phyloP scores from a whole-genome alignment of 441 rosid genomes.

The Populus hybrid region DNA sequence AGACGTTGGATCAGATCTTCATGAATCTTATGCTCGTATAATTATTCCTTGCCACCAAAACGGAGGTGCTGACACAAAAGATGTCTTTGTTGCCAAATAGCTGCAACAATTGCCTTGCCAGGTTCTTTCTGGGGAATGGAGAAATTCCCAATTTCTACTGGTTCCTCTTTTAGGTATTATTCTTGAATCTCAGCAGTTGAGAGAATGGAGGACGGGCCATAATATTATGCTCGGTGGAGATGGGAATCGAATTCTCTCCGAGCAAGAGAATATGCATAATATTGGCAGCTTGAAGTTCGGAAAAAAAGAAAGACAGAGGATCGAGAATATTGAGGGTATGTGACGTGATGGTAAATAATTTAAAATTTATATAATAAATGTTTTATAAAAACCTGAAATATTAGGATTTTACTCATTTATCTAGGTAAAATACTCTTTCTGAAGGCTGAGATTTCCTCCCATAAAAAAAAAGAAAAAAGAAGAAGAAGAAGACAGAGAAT shows the following conservation, averaged over 20 bases:
- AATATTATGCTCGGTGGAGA: not conserved
- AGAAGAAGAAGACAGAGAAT: not conserved
- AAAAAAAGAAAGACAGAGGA: not conserved
- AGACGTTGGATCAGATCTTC: not conserved
- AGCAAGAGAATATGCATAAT: not conserved
- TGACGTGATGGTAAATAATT: too few species aligned
- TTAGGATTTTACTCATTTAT: too few species aligned
- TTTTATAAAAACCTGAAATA: too few species aligned
- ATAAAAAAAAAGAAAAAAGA: too few species aligned
- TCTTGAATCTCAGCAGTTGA: not conserved
- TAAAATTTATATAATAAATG: too few species aligned
- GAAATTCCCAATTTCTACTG: not conserved
- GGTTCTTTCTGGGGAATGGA: not conserved
- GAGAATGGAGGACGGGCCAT: not conserved
- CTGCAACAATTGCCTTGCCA: not conserved
- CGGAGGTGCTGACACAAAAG: not conserved
- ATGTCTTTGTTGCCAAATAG: not conserved
- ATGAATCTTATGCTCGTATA: not conserved
- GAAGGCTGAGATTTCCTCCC: too few species aligned
- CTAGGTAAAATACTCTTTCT: too few species aligned
- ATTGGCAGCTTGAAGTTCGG: not conserved
- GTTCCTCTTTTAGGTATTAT: not conserved
- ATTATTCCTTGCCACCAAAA: not conserved
- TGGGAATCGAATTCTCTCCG: constrained; percentile 17
- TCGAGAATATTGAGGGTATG: not conserved